Evolutionary conservation across 148 eudicot species (phyloP), one percentile per base, ranked within the genome.

Genomic region (Chenopodium berlandieri): DNA sequence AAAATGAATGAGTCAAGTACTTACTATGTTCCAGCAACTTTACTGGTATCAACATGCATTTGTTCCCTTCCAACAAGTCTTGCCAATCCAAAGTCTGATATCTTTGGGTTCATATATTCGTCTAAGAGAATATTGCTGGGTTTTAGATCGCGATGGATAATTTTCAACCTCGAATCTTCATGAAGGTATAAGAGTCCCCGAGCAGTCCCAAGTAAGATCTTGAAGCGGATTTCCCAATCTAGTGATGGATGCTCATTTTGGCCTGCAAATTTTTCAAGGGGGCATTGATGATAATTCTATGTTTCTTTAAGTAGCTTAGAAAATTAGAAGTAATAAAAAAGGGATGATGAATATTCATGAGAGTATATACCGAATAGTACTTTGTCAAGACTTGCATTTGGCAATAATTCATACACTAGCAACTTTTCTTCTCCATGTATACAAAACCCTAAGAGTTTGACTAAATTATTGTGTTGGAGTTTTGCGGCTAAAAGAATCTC

Each of bases 1-100:
- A 54, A 54, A 54, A 54, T 3, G 20, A 54, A 14, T 52, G 56
- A 14, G 20, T 16, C 20, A 75, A 3, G 50, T 12, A 52, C 86
- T 86, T 79, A 87, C 89, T 76, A 75, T 46, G 85, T 82, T 77
- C 85, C 85, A 8, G 50, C 85, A 20, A 82, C 73, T 34, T 70
- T 66, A 12, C 20, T 74, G 4, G 85, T 83, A 54, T 79, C 62
- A 3, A 32, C 85, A 4, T 50, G 78, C 9, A 46, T 83, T 79
- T 78, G 82, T 25, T 83, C 85, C 3, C 4, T 10, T n/a, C 52
- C 64, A 54, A 79, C 75, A 25, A 83, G 82, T 22, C 52, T 83
- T 19, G 85, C 85, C 13, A 79, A 14, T 7, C 85, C 85, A 74
- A 83, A 83, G 56, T 83, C 82, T 9, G 85, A 58, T 12, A 83